Percentiles rank a stretch among this genome's conserved stretches.
These are phyloP conservation scores for Aspergillus brunneoviolaceus DNA, from an alignment of 2,329 filamentous ascomycete genomes.

Conservation along the genomic window DNA sequence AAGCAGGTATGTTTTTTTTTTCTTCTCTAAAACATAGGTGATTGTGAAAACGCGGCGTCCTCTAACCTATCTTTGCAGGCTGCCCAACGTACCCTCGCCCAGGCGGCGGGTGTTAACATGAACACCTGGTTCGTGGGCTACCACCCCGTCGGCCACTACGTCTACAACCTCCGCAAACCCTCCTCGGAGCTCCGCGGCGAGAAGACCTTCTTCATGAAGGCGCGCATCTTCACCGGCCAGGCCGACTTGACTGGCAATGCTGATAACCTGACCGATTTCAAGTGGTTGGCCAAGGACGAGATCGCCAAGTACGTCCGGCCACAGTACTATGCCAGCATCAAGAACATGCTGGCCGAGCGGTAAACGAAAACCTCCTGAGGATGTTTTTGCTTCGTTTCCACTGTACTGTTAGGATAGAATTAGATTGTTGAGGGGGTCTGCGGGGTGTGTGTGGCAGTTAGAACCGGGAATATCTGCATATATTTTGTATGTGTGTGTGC, in stretches of 20 bases:
- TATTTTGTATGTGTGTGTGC: slow-evolving; percentile 19
- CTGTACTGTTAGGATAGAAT: slow-evolving; percentile 16
- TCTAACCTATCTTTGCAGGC: slow-evolving; percentile 55
- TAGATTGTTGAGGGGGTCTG: background rate
- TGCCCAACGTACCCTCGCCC: slow-evolving; percentile 73
- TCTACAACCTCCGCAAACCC: slow-evolving; percentile 56
- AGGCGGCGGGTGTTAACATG: slow-evolving; percentile 88
- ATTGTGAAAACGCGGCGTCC: background rate
- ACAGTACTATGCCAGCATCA: slow-evolving; percentile 72
- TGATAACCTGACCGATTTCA: slow-evolving; percentile 75
- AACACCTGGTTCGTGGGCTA: slow-evolving; percentile 97
- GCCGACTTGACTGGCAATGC: slow-evolving; percentile 72
- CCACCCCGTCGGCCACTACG: slow-evolving; percentile 78
- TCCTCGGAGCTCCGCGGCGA: slow-evolving; percentile 58
- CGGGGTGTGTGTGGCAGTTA: background rate
- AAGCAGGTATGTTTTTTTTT: slow-evolving; percentile 67
- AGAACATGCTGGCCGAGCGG: slow-evolving; percentile 80
- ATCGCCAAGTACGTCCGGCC: slow-evolving; percentile 64
- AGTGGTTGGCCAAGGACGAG: slow-evolving; percentile 91
- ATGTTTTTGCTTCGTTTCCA: background rate
- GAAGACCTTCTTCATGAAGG: slow-evolving; percentile 96
- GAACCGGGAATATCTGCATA: slow-evolving; percentile 29
- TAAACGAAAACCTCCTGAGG: slow-evolving; percentile 40
- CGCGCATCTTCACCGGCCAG: slow-evolving; percentile 95
- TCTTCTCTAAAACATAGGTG: background rate